These are phyloP conservation scores for Sporothrix humicola DNA, from an alignment of 2,329 filamentous ascomycete genomes.

Conservation along the genomic window DNA sequence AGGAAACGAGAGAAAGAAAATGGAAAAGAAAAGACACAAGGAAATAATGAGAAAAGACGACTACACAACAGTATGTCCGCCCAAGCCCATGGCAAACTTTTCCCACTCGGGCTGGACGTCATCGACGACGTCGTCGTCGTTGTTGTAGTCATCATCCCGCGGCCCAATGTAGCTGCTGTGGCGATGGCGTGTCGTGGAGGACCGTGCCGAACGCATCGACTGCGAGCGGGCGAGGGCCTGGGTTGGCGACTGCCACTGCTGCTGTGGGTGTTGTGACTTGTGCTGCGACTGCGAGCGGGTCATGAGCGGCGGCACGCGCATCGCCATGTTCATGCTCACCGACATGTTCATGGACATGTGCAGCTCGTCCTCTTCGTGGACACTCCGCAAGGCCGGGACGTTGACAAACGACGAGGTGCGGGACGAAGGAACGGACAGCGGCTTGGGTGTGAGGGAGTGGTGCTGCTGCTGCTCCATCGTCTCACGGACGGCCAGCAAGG, in stretches of 20 bases:
- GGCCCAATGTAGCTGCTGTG: conserved; percentile 36
- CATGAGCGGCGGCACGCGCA: neutral
- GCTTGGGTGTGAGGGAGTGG: neutral
- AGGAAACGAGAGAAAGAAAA: neutral
- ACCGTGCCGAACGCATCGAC: neutral
- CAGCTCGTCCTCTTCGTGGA: conserved; percentile 33
- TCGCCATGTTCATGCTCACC: too few species aligned
- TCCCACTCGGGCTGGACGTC: conserved; percentile 50
- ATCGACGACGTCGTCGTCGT: neutral
- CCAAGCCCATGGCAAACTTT: conserved; percentile 52
- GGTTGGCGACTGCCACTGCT: too few species aligned
- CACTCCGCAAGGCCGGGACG: conserved; percentile 29
- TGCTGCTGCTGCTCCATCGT: conserved; percentile 25
- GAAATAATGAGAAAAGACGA: neutral
- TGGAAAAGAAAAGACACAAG: neutral
- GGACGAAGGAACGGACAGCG: conserved; percentile 3
- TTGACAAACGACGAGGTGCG: conserved; percentile 32
- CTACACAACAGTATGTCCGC: conserved; percentile 48
- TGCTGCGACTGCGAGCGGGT: neutral
- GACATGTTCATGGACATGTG: neutral
- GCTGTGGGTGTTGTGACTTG: too few species aligned
- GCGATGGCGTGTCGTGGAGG: conserved; percentile 8
- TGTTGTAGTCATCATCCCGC: neutral
- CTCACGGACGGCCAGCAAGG: conserved; percentile 29
- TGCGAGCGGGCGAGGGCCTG: neutral